These are phyloP conservation scores for Zalerion maritima DNA, from an alignment of 495 filamentous ascomycete genomes.

Conservation along the genomic window DNA sequence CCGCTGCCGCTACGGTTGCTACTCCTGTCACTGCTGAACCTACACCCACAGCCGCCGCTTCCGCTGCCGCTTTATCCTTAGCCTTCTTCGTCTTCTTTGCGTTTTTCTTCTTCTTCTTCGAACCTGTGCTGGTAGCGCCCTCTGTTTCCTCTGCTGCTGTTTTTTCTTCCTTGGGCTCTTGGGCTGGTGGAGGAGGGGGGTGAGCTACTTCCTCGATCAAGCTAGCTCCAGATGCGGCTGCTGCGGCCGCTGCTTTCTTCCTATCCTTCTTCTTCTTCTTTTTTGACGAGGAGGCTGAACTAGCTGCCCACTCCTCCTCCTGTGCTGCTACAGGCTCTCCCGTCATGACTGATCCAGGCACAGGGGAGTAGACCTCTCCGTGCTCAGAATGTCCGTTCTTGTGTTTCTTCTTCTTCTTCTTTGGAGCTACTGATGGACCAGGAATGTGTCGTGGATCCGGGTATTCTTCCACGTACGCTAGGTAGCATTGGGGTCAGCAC, in stretches of 20 bases:
- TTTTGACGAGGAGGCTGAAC: conserved; percentile 3
- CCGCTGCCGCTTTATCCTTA: conserved; percentile 10
- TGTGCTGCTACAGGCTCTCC: too few species aligned
- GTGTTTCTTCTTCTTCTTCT: conserved; percentile 8
- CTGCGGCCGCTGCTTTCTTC: conserved; percentile 9
- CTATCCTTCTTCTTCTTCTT: conserved; percentile 15
- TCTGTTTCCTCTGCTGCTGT: conserved; percentile 4
- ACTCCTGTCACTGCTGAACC: background rate
- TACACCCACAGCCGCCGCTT: background rate
- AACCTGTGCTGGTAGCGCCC: conserved; percentile 3
- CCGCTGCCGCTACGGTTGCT: background rate
- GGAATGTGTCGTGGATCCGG: background rate
- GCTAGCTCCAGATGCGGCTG: conserved; percentile 1
- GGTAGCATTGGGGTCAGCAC: too few species aligned
- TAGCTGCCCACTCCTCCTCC: too few species aligned
- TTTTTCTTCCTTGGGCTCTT: background rate
- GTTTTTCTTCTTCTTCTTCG: conserved; percentile 12
- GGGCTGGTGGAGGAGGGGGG: conserved; percentile 3
- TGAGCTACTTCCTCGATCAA: too few species aligned
- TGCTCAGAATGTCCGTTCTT: background rate
- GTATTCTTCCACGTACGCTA: background rate
- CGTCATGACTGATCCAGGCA: too few species aligned
- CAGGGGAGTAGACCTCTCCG: conserved; percentile 1
- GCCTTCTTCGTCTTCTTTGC: conserved; percentile 13
- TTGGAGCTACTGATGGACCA: too few species aligned